A percentile compares a stretch with the other conserved stretches of the same genome.
phyloP scores from a whole-genome alignment of 2,329 filamentous ascomycete genomes.

The Lithohypha guttulata region DNA sequence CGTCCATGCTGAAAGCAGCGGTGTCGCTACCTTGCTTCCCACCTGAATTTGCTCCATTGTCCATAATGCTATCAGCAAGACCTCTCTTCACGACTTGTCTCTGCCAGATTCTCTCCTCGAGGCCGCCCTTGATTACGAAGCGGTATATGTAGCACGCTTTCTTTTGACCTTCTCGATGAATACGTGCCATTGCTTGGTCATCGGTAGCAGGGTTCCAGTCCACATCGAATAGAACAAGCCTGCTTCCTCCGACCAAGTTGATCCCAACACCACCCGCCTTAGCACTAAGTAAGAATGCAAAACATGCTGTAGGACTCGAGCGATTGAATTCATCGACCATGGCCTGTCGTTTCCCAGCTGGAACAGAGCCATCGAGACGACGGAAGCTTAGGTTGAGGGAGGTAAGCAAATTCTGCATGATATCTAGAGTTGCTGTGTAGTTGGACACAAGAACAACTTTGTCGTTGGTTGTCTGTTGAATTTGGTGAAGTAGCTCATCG shows the following conservation, averaged over 20 bases:
- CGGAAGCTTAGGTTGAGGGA: conserved; percentile 52
- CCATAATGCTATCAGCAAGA: conserved; percentile 60
- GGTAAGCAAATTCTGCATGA: conserved; percentile 51
- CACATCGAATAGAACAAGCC: conserved; percentile 60
- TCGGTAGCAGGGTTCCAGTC: conserved; percentile 70
- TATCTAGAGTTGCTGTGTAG: conserved; percentile 60
- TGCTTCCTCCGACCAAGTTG: conserved; percentile 60
- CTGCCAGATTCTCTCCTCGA: conserved; percentile 68
- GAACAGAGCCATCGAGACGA: conserved; percentile 59
- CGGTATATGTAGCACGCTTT: conserved; percentile 58
- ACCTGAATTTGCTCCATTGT: conserved; percentile 29
- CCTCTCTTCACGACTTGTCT: conserved; percentile 61
- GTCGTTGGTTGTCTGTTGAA: conserved; percentile 52
- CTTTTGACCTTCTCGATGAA: conserved; percentile 63
- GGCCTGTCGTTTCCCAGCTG: conserved; percentile 52
- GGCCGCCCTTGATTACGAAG: conserved; percentile 54
- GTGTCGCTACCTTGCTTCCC: conserved; percentile 6
- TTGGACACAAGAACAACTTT: conserved; percentile 69
- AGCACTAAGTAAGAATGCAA: conserved; percentile 62
- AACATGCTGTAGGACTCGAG: conserved; percentile 43
- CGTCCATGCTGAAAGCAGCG: conserved; percentile 54
- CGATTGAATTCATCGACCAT: conserved; percentile 62
- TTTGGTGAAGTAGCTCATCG: conserved; percentile 51
- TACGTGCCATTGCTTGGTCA: conserved; percentile 63
- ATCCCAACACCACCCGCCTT: conserved; percentile 61